These are phyloP conservation scores for Boletales sp. DNA, from an alignment of 768 basidiomycete genomes.

Conservation along the genomic window DNA sequence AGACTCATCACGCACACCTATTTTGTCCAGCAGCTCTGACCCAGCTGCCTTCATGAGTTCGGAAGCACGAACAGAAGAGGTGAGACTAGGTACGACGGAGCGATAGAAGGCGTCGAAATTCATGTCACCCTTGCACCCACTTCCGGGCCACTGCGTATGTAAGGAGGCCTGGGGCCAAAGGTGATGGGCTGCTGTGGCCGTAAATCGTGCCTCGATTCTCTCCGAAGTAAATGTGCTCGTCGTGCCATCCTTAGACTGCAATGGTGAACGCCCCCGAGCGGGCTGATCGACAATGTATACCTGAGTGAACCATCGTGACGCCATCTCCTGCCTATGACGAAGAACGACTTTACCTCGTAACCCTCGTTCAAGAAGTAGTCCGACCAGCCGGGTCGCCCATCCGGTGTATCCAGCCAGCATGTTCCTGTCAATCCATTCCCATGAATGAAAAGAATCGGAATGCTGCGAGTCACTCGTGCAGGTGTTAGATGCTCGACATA, in stretches of 20 bases:
- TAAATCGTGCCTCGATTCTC: constrained; percentile 40
- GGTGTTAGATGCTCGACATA: constrained; percentile 52
- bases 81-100: constrained; percentile 39
- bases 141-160: constrained; percentile 53
- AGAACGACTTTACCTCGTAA: constrained; percentile 38
- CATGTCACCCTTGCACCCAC: constrained; percentile 43
- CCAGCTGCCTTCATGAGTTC: constrained; percentile 41
- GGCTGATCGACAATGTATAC: constrained; percentile 47
- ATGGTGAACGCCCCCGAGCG: constrained; percentile 43
- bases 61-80: constrained; percentile 34
- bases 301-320: constrained; percentile 15
- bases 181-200: constrained; percentile 36
- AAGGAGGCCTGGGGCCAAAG: constrained; percentile 46
- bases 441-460: constrained; percentile 47
- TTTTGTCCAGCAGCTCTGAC: constrained; percentile 40
- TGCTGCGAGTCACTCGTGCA: constrained; percentile 31
- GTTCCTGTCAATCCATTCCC: constrained; percentile 53
- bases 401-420: constrained; percentile 51
- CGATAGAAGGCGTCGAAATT: constrained; percentile 45
- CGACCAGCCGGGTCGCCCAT: constrained; percentile 54
- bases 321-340: neutral
- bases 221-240: constrained; percentile 28
- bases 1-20: constrained; percentile 38
- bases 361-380: constrained; percentile 50
- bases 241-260: constrained; percentile 39